Base-by-base conservation (phyloP, 768 basidiomycete genomes). In the Steccherinum ochraceum region DNA sequence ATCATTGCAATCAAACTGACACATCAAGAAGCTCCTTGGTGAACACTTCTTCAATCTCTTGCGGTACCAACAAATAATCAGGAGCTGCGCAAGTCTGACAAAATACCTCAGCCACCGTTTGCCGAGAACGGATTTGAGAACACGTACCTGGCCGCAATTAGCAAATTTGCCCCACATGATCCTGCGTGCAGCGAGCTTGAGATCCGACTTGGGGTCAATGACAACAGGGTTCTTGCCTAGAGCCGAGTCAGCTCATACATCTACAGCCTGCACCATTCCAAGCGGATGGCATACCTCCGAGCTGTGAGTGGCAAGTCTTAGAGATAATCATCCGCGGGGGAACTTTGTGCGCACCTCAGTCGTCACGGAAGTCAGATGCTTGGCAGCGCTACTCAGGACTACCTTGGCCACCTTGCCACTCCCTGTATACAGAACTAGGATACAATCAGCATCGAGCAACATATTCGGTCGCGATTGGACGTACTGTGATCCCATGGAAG, bases 141-240 rank as follows among this genome's bases (percentile, higher is more conserved):
- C 5, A 24, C 46, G 4, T 48, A 70, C 69, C 60, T 72, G 73
- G 2, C 91, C 91, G 0, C 79, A 80, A 57, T 93, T 93, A 30
- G 74, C 67, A 44, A 70, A 67, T 58, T 89, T 89, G n/a, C 89
- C 89, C 87, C 88, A 92, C 27, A 91, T 64, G 41, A 93, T 72
- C n/a, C 90, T 76, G 40, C 75, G 76, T 2, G 87, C 86, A 0
- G 83, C 75, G 3, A 74, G 67, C 51, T 81, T 72, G 46, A 92
- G 67, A 61, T 93, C 83, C 49, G 78, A 81, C 19, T 70, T 73
- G 0, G 86, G 74, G 63, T 91, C 86, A 41, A 93, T 69, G 54
- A 92, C 71, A 18, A 81, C 86, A 1, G 89, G 89, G 1, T 78
- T 82, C 64, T 91, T 89, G 21, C 89, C 69, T 56, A 51, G 40